Conservation (phyloP, 2,329 filamentous ascomycete species). For the Diaporthe citri region DNA sequence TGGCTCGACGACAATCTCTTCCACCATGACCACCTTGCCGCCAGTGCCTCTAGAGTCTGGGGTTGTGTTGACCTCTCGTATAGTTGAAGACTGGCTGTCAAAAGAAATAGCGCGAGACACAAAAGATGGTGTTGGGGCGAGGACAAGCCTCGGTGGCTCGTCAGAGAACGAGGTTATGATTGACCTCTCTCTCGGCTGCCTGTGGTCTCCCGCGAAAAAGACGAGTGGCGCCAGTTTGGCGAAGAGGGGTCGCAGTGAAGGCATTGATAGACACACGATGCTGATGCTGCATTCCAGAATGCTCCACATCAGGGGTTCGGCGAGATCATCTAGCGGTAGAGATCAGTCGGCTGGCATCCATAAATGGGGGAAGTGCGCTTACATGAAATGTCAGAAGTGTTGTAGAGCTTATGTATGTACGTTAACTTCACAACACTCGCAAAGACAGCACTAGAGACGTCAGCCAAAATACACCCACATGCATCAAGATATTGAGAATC, state of each 20-base stretch:
- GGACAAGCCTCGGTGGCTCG: neutral
- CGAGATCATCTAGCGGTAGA: constrained; percentile 37
- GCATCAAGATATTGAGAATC: neutral
- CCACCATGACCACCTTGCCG: neutral
- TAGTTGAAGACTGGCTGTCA: neutral
- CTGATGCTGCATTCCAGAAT: constrained; percentile 35
- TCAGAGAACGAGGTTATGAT: constrained; percentile 23
- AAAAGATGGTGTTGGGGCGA: neutral
- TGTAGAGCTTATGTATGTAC: constrained; percentile 7
- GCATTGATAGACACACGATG: constrained; percentile 33
- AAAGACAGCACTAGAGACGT: constrained; percentile 24
- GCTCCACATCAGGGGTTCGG: constrained; percentile 31
- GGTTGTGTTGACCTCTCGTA: neutral
- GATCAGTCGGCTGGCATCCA: neutral
- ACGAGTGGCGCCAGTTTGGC: constrained; percentile 41
- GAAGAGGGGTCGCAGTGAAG: constrained; percentile 34
- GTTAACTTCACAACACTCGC: constrained; percentile 5
- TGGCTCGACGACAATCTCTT: neutral
- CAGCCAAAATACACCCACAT: neutral
- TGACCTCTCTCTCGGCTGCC: constrained; percentile 30
- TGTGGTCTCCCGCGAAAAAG: constrained; percentile 1
- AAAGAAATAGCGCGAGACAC: neutral
- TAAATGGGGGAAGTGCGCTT: neutral
- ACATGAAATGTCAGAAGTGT: constrained; percentile 33
- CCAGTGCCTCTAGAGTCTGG: neutral